A percentile compares a stretch with the other conserved stretches of the same genome.
Evolutionary conservation across 495 filamentous ascomycete genomes (phyloP).

Genomic region (Aspergillus mulundensis): DNA sequence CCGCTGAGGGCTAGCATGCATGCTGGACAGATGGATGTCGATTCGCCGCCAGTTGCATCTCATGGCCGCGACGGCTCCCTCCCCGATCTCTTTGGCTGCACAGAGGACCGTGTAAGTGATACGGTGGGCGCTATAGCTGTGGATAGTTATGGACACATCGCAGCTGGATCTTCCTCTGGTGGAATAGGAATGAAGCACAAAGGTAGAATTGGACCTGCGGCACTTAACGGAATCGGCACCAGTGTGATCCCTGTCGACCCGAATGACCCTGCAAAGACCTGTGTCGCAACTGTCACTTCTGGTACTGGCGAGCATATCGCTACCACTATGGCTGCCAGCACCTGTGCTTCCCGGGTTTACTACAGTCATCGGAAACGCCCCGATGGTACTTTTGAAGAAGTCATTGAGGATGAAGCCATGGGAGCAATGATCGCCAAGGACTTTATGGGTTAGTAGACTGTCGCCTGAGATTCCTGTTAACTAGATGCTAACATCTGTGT

Average conservation of each 20-base stretch:
- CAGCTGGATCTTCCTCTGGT: conserved; percentile 96
- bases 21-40: background rate
- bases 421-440: conserved; percentile 67
- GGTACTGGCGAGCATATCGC: conserved; percentile 98
- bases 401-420: conserved; percentile 69
- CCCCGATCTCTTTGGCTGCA: background rate
- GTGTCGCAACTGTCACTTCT: conserved; percentile 77
- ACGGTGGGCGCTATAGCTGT: conserved; percentile 95
- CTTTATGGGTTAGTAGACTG: conserved; percentile 59
- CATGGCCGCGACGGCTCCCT: background rate
- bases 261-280: conserved; percentile 54
- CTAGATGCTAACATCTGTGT: background rate
- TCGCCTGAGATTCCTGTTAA: background rate
- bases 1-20: background rate
- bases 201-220: conserved; percentile 86
- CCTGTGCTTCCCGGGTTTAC: conserved; percentile 73
- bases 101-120: conserved; percentile 65
- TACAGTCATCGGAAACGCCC: conserved; percentile 55
- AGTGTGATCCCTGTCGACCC: conserved; percentile 70
- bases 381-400: conserved; percentile 57
- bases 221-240: conserved; percentile 85
- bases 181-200: conserved; percentile 97
- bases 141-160: conserved; percentile 79
- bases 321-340: conserved; percentile 76
- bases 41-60: background rate